Percentiles rank a stretch among this genome's conserved stretches.
Evolutionary conservation across 2,329 filamentous ascomycete species (phyloP).

Genomic region (Pleurostoma richardsiae): DNA sequence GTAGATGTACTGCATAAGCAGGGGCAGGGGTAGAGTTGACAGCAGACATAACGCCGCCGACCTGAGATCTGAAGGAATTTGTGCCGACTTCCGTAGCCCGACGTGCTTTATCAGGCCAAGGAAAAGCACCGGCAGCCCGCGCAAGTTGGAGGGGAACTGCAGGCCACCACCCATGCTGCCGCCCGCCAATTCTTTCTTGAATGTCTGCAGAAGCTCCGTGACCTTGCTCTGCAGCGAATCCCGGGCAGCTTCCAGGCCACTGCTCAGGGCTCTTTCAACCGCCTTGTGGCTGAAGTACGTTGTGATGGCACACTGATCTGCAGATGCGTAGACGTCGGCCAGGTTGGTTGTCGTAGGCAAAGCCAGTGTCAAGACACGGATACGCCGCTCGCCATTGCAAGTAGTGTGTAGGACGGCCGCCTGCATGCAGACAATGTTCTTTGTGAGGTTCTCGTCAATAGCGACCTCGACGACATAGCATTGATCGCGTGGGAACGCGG

Average conservation of each 20-base stretch:
- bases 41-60: constrained; percentile 89
- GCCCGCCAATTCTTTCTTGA: constrained; percentile 92
- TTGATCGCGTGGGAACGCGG: constrained; percentile 94
- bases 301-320: constrained; percentile 88
- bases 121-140: constrained; percentile 85
- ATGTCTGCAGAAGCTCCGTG: constrained; percentile 87
- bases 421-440: constrained; percentile 89
- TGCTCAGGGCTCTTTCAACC: constrained; percentile 81
- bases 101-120: constrained; percentile 95
- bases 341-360: constrained; percentile 89
- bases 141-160: constrained; percentile 89
- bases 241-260: constrained; percentile 82
- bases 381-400: constrained; percentile 93
- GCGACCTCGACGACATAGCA: constrained; percentile 97
- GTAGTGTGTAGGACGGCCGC: constrained; percentile 95
- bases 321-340: constrained; percentile 88
- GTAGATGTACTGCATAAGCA: constrained; percentile 91
- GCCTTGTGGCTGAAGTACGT: constrained; percentile 97
- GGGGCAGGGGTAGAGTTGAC: constrained; percentile 86
- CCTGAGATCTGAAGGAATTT: constrained; percentile 89
- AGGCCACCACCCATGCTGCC: constrained; percentile 93
- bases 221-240: constrained; percentile 90
- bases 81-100: constrained; percentile 84
- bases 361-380: constrained; percentile 88
- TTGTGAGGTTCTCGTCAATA: constrained; percentile 90